Evolutionary conservation across 805 yeast genomes (phyloP).

Genomic region (Myxozyma melibiosi): DNA sequence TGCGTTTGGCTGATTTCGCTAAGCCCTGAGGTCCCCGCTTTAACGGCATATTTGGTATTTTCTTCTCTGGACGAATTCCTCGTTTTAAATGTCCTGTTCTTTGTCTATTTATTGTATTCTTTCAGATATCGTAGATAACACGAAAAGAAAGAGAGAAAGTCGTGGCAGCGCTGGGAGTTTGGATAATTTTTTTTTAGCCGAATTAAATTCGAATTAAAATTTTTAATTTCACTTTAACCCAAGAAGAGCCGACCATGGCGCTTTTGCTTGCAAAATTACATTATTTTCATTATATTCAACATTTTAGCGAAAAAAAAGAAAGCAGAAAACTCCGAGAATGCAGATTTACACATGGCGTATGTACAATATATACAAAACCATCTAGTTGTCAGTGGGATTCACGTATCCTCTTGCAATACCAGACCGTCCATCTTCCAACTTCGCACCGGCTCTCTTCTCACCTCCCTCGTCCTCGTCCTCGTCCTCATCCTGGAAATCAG

Average conservation of each 20-base stretch:
- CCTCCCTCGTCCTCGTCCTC: conserved; percentile 42
- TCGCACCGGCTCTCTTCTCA: conserved; percentile 56
- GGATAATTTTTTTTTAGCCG: too few relatives aligned
- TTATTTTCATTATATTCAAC: too few relatives aligned
- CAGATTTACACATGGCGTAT: background rate
- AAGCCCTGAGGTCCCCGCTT: conserved; percentile 31
- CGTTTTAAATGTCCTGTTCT: too few relatives aligned
- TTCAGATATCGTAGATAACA: too few relatives aligned
- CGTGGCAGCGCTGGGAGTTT: too few relatives aligned
- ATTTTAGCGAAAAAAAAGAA: background rate
- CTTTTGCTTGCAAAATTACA: too few relatives aligned
- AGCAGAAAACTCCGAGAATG: background rate
- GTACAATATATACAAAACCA: background rate
- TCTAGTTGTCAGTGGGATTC: conserved; percentile 15
- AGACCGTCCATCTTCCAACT: conserved; percentile 74
- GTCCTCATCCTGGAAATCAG: conserved; percentile 59
- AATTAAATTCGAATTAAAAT: too few relatives aligned
- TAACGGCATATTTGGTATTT: conserved; percentile 31
- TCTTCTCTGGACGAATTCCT: background rate
- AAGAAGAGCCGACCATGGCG: too few relatives aligned
- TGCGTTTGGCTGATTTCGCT: conserved; percentile 27
- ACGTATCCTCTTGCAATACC: conserved; percentile 90
- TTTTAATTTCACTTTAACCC: too few relatives aligned
- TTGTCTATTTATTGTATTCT: too few relatives aligned
- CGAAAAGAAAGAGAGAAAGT: too few relatives aligned